Evolutionary conservation across 805 yeast species (phyloP), one percentile per base, ranked within the genome.

Genomic region (Barnettozyma pratensis): DNA sequence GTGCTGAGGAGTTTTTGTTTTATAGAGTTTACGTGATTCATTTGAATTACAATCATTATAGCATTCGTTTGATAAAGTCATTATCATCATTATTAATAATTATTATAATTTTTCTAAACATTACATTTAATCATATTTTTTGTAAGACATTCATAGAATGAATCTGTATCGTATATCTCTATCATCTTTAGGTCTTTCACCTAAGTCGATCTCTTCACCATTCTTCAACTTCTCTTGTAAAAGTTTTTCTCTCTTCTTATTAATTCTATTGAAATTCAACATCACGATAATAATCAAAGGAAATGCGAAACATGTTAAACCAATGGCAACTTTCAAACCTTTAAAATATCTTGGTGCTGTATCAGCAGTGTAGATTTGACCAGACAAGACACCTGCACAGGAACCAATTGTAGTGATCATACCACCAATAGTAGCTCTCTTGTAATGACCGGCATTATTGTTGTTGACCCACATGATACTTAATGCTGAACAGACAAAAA

Each of bases 401-500:
- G 68, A 61, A 34, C 72, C 73, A 27, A 66, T 54, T 12, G 69
- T 63, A 19, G 69, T 54, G 39, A 65, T 66, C 49, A 69, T 61
- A 12, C 72, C 73, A 14, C 67, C 58, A 41, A 69, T 68, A 1
- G 73, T 66, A 3, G 73, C 73, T 45, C 73, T 61, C 49, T 69
- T 69, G 47, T 62, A 69, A 47, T 68, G 70, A 37, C 70, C 70
- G 19, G 71, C 72, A 36, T 60, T 64, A 48, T 69, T 69, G 51
- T 71, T 71, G 51, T 70, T 68, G n/a, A 63, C 53, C 73, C 73
- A 69, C 57, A 69, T 57, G 55, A 71, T 67, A 45, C 68, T 66
- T 39, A 63, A 56, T 1, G 72, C 71, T 7, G 71, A 69, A 53
- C 69, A 68, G 14, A 68, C 71, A 48, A 64, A 69, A 36, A 69